Percentiles rank a stretch among this genome's conserved stretches.
Conservation (phyloP, 2,329 filamentous ascomycete species). For the Fusarium sp. region DNA sequence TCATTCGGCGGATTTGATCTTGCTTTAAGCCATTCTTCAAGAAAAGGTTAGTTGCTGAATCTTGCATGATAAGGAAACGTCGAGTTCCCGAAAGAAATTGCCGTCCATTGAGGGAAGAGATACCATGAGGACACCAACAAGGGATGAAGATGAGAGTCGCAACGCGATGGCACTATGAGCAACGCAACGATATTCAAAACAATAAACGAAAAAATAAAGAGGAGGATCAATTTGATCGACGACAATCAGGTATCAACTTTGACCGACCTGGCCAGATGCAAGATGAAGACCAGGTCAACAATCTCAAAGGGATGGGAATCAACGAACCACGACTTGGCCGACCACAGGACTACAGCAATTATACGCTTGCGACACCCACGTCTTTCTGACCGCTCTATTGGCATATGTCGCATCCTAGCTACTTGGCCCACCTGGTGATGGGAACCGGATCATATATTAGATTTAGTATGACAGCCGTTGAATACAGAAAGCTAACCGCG, state of each 20-base stretch:
- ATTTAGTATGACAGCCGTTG: conserved; percentile 7
- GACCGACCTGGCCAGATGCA: neutral
- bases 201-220: neutral
- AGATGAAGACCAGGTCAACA: neutral
- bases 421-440: neutral
- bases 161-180: neutral
- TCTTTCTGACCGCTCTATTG: neutral
- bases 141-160: neutral
- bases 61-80: neutral
- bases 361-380: neutral
- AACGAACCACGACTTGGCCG: neutral
- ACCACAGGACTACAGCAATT: neutral
- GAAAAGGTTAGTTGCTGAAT: conserved; percentile 41
- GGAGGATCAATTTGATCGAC: neutral
- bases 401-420: neutral
- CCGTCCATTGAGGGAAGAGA: neutral
- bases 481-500: conserved; percentile 31
- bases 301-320: neutral
- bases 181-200: neutral
- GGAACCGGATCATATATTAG: neutral
- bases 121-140: neutral
- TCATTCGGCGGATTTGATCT: conserved; percentile 31
- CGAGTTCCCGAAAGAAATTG: neutral
- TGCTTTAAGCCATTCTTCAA: conserved; percentile 29
- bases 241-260: neutral